Conservation (phyloP, 2,329 filamentous ascomycete genomes). For the Penicillium griseofulvum region DNA sequence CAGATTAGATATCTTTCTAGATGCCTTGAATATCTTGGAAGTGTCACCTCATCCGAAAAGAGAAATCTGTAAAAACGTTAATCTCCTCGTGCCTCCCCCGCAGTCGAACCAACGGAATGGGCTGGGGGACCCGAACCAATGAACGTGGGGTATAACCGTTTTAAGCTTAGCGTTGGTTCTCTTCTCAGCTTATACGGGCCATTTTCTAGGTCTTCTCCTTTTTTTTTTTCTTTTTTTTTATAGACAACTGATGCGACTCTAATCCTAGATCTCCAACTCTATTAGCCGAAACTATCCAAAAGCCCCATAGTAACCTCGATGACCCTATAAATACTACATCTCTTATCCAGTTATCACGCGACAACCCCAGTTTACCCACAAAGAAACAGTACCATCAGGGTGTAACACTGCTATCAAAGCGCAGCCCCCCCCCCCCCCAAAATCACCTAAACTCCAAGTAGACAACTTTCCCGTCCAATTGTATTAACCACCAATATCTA, state of each 20-base stretch:
- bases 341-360: not conserved
- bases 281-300: not conserved
- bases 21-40: no score
- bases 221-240: no score
- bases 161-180: not conserved
- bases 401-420: conserved; percentile 26
- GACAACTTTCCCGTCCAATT: not conserved
- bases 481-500: not conserved
- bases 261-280: not conserved
- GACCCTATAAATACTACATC: conserved; percentile 2
- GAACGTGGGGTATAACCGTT: not conserved
- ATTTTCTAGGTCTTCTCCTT: no score
- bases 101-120: not conserved
- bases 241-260: not conserved
- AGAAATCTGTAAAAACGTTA: not conserved
- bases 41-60: no score
- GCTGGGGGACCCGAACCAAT: not conserved
- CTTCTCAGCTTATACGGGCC: no score
- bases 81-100: not conserved
- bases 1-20: no score
- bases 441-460: not conserved
- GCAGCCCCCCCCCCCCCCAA: not conserved
- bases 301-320: not conserved
- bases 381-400: conserved; percentile 12
- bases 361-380: not conserved